A percentile compares a stretch with the other conserved stretches of the same genome.
Evolutionary conservation across 768 basidiomycete species (phyloP).

Genomic region (Suillus brevipes): DNA sequence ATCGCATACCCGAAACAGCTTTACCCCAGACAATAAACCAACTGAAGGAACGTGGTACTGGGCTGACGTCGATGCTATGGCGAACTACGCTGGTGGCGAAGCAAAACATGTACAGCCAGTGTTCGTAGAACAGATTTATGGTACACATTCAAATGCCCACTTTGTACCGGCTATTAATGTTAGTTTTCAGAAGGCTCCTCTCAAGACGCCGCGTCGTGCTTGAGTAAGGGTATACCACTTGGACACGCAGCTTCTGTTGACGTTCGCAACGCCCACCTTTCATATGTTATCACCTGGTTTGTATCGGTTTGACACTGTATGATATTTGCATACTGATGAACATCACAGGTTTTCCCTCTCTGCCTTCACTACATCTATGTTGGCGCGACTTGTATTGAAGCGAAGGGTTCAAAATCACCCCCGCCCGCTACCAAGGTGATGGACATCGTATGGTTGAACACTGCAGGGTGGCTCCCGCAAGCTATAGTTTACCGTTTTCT

Average conservation of each 20-base stretch:
- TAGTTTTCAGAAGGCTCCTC: conserved; percentile 72
- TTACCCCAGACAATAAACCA: conserved; percentile 88
- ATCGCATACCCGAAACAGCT: conserved; percentile 69
- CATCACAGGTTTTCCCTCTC: conserved; percentile 82
- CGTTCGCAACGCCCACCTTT: conserved; percentile 89
- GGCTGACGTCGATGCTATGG: conserved; percentile 83
- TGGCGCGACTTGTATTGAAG: conserved; percentile 62
- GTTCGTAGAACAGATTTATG: conserved; percentile 87
- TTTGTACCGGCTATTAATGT: conserved; percentile 5
- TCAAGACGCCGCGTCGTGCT: conserved; percentile 61
- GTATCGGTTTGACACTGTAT: conserved; percentile 18
- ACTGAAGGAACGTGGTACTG: conserved; percentile 88
- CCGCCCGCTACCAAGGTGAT: conserved; percentile 57
- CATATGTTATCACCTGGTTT: conserved; percentile 95
- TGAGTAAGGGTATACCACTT: conserved; percentile 77
- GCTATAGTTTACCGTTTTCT: background rate
- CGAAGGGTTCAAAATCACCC: conserved; percentile 48
- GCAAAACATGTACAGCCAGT: conserved; percentile 79
- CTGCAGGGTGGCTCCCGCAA: background rate
- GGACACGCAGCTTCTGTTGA: conserved; percentile 84
- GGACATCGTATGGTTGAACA: background rate
- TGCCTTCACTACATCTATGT: conserved; percentile 82
- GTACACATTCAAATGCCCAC: conserved; percentile 42
- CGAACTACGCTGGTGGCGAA: conserved; percentile 73
- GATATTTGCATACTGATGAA: conserved; percentile 3